A percentile compares a stretch with the other conserved stretches of the same genome.
Evolutionary conservation across 208 protist genomes (phyloP).

Genomic region (Kentomonas sorsogonicus): DNA sequence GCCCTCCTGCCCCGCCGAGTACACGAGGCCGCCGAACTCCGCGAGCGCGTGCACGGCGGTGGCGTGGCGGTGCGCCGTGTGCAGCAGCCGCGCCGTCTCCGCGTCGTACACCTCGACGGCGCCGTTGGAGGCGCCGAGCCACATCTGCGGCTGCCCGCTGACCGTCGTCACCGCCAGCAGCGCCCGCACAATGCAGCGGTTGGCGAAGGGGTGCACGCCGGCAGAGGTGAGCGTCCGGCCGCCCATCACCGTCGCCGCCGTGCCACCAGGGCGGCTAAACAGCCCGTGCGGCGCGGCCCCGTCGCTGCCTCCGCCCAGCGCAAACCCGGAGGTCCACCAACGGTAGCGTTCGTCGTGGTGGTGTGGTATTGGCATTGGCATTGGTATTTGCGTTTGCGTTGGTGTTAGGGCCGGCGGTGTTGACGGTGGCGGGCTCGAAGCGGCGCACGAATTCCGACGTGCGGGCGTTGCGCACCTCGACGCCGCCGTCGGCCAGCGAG

Average conservation of each 20-base stretch:
- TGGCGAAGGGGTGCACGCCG: too few relatives aligned
- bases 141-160: constrained; percentile 37
- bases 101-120: constrained; percentile 65
- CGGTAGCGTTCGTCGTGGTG: not conserved
- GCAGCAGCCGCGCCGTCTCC: constrained; percentile 25
- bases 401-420: not conserved
- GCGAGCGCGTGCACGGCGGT: constrained; percentile 63
- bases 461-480: constrained; percentile 63
- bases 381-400: not conserved
- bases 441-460: constrained; percentile 51
- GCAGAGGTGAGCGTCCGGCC: too few relatives aligned
- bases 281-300: not conserved
- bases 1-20: constrained; percentile 65
- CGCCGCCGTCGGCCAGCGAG: constrained; percentile 37
- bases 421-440: constrained; percentile 20
- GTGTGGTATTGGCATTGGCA: not conserved
- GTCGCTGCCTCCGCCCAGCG: not conserved
- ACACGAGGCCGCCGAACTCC: constrained; percentile 76
- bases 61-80: constrained; percentile 35
- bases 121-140: constrained; percentile 77
- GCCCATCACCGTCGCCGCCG: not conserved
- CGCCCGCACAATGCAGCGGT: constrained; percentile 12
- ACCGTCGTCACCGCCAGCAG: constrained; percentile 29
- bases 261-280: not conserved
- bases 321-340: not conserved